Base-by-base conservation (phyloP, 371 early-diverging fungal species). In the Mucor sp. region DNA sequence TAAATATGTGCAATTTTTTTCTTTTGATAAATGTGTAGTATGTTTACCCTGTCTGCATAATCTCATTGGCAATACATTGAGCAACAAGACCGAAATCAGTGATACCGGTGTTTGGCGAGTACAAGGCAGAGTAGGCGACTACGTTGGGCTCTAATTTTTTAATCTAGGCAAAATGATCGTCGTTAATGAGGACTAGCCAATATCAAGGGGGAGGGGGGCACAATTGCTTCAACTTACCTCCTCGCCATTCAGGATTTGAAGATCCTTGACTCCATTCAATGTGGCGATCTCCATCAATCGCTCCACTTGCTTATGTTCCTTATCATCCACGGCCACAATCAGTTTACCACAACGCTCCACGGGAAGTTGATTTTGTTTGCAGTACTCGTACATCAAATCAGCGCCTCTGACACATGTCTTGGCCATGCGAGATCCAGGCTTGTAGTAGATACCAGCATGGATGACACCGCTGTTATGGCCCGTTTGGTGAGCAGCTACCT, bases 401-500 rank as follows among this genome's bases (percentile, higher is more conserved):
- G 76, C 78, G 47, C 83, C 83, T 48, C 73, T 76, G 0, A 82
- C 83, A 60, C 83, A 80, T 0, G 83, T 80, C 30, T 77, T 66
- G 0, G 83, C 83, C 83, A 82, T 82, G 23, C 74, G 70, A 7
- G 83, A 76, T n/a, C 83, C 83, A 53, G 83, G 80, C 14, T 65
- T 71, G 58, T 80, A 80, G 56, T 80, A 80, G 30, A 82, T 69
- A 61, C 82, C 82, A 39, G 80, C 78, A 63, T 82, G 82, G 33
- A 79, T 82, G 23, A 82, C 82, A 65, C 83, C 83, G 44, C 77
- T 77, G 62, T 83, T 83, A 50, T 83, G 83, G 27, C 83, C 83
- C 3, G 83, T 77, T 59, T 83, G 83, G 69, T 83, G 83, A 47
- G 79, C 77, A 61, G 83, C 80, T 3, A 83, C 83, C 60, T 83